phyloP scores from a whole-genome alignment of 768 basidiomycete species.

The Boletus eberwhitei region DNA sequence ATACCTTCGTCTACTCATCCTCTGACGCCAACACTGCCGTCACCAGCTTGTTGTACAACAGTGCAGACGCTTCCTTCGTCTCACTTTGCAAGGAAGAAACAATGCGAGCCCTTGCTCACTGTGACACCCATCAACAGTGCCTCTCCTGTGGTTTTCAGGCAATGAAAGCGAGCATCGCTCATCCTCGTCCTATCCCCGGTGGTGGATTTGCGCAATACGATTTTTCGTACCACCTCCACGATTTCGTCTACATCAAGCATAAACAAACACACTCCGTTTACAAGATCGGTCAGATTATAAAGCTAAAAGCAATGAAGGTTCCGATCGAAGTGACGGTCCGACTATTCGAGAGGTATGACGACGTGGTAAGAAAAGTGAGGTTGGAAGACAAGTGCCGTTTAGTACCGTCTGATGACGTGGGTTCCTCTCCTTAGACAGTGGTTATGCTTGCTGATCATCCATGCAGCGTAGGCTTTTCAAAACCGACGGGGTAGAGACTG shows the following conservation, averaged over 20 bases:
- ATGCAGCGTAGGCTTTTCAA: conserved; percentile 40
- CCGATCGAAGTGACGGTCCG: conserved; percentile 36
- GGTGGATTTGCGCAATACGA: conserved; percentile 42
- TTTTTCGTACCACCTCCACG: conserved; percentile 50
- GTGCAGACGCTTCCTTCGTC: conserved; percentile 43
- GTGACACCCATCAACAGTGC: conserved; percentile 40
- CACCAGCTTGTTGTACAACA: conserved; percentile 51
- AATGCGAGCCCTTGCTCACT: conserved; percentile 26
- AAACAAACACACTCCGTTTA: conserved; percentile 31
- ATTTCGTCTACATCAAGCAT: conserved; percentile 58
- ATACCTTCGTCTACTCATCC: neutral
- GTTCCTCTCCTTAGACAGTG: neutral
- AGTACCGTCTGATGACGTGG: conserved; percentile 43
- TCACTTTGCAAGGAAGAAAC: conserved; percentile 40
- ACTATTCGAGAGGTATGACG: conserved; percentile 46
- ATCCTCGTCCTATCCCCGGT: conserved; percentile 26
- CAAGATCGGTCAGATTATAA: conserved; percentile 54
- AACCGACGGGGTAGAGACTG: conserved; percentile 28
- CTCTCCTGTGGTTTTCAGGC: conserved; percentile 44
- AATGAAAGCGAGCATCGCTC: conserved; percentile 22
- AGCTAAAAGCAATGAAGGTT: conserved; percentile 30
- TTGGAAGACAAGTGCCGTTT: conserved; percentile 10
- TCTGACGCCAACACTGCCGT: neutral
- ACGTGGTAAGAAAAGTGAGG: conserved; percentile 29
- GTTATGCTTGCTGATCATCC: conserved; percentile 9